Evolutionary conservation across 331 rosid species (phyloP).

Genomic region (Erythrophleum ivorense): DNA sequence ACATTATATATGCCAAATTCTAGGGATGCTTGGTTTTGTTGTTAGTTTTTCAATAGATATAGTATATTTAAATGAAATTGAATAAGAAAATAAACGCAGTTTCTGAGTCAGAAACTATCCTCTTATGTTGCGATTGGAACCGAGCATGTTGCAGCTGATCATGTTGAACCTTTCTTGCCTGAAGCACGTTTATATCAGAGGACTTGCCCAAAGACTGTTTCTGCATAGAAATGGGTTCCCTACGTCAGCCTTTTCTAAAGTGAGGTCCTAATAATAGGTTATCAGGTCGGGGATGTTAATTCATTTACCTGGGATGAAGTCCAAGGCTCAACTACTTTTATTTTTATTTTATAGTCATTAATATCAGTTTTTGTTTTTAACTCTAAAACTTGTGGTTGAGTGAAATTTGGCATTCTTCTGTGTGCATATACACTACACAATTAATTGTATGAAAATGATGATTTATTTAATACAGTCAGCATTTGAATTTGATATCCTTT

Average conservation of each 20-base stretch:
- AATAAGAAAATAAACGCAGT: not conserved
- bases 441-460: not conserved
- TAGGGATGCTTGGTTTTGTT: conserved; percentile 1
- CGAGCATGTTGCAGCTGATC: not conserved
- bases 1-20: not conserved
- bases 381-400: not conserved
- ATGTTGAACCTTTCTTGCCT: not conserved
- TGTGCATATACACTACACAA: not conserved
- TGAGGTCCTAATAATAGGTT: not conserved
- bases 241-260: not conserved
- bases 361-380: not conserved
- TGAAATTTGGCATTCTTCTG: not conserved
- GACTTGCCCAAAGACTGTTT: not conserved
- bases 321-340: not conserved
- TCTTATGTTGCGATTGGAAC: not conserved
- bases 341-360: not conserved
- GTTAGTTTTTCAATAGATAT: conserved; percentile 17
- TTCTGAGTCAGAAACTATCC: not conserved
- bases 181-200: not conserved
- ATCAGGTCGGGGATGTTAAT: not conserved
- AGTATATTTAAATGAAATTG: conserved; percentile 9
- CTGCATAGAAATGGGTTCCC: not conserved
- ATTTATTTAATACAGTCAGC: not conserved
- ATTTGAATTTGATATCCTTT: not conserved
- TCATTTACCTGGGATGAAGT: not conserved